Conservation (phyloP, 306 rosid species). For the Trifolium fragiferum region DNA sequence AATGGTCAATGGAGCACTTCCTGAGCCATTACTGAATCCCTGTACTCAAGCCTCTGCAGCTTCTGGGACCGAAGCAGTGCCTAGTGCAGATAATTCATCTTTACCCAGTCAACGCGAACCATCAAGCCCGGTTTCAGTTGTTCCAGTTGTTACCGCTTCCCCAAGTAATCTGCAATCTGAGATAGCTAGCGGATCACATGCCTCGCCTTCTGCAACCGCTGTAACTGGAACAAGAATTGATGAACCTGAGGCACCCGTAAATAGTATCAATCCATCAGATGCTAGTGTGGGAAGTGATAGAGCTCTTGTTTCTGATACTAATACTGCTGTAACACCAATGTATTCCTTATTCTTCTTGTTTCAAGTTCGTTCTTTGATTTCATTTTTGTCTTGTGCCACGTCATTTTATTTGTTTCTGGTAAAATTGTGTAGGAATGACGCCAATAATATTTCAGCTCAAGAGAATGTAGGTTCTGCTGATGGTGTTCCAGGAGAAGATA, state of each 20-base stretch:
- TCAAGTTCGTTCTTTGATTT: slow-evolving; percentile 32
- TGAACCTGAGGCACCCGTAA: slow-evolving; percentile 56
- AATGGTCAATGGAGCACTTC: slow-evolving; percentile 53
- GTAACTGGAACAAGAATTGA: slow-evolving; percentile 46
- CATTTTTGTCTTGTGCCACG: slow-evolving; percentile 4
- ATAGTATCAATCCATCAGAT: slow-evolving; percentile 48
- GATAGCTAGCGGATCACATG: slow-evolving; percentile 54
- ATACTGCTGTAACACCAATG: slow-evolving; percentile 57
- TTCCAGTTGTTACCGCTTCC: slow-evolving; percentile 57
- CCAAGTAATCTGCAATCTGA: slow-evolving; percentile 50
- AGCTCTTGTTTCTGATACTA: slow-evolving; percentile 46
- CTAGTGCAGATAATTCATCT: slow-evolving; percentile 56
- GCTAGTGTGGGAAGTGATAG: slow-evolving; percentile 49
- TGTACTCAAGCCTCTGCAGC: slow-evolving; percentile 54
- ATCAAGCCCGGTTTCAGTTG: slow-evolving; percentile 70
- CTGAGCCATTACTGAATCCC: slow-evolving; percentile 43
- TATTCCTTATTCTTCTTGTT: slow-evolving; percentile 43
- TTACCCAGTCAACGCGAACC: slow-evolving; percentile 52
- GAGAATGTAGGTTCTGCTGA: slow-evolving; percentile 56
- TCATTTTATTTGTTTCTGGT: slow-evolving; percentile 26
- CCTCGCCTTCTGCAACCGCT: slow-evolving; percentile 60
- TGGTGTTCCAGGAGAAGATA: slow-evolving; percentile 54
- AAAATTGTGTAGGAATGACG: slow-evolving; percentile 57
- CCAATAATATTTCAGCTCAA: slow-evolving; percentile 48
- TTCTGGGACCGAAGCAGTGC: slow-evolving; percentile 51